Conservation (phyloP, 2,329 filamentous ascomycete genomes). For the Aspergillus chevalieri region DNA sequence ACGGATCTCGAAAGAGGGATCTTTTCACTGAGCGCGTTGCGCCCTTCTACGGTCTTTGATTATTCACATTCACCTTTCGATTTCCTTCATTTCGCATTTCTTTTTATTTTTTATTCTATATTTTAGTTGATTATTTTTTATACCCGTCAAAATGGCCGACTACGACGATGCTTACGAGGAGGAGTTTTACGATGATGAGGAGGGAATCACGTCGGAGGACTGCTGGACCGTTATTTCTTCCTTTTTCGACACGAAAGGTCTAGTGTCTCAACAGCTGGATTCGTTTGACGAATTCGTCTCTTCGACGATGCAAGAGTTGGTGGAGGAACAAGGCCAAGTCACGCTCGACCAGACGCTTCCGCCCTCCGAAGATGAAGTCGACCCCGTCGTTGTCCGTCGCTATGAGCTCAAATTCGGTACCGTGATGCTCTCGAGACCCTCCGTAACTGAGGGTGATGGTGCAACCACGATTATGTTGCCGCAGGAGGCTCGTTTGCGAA, state of each 20-base stretch:
- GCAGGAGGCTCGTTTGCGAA: slow-evolving; percentile 91
- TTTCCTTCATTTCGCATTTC: neutral
- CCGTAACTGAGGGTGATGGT: slow-evolving; percentile 89
- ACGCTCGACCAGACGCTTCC: slow-evolving; percentile 91
- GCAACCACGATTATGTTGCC: slow-evolving; percentile 79
- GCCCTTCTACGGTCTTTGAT: slow-evolving; percentile 18
- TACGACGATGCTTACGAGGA: slow-evolving; percentile 63
- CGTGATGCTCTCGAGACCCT: slow-evolving; percentile 80
- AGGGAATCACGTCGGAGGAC: slow-evolving; percentile 88
- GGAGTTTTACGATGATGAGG: slow-evolving; percentile 61
- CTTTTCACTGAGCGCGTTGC: slow-evolving; percentile 20
- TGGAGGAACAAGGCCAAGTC: slow-evolving; percentile 84
- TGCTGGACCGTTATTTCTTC: slow-evolving; percentile 97
- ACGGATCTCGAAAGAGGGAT: slow-evolving; percentile 5
- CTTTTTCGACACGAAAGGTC: slow-evolving; percentile 92
- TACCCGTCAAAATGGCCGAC: slow-evolving; percentile 44
- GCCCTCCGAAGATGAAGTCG: slow-evolving; percentile 62
- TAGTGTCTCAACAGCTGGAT: slow-evolving; percentile 95
- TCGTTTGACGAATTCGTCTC: slow-evolving; percentile 97
- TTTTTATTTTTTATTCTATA: neutral
- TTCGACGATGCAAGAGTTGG: slow-evolving; percentile 88
- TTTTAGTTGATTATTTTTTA: slow-evolving; percentile 4
- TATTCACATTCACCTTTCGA: slow-evolving; percentile 1
- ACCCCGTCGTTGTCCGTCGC: slow-evolving; percentile 76
- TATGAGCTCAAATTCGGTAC: slow-evolving; percentile 94